A percentile compares a stretch with the other conserved stretches of the same genome.
These are phyloP conservation scores for Paramarasmius palmivorus DNA, from an alignment of 1,284 basidiomycete species.

Conservation along the genomic window DNA sequence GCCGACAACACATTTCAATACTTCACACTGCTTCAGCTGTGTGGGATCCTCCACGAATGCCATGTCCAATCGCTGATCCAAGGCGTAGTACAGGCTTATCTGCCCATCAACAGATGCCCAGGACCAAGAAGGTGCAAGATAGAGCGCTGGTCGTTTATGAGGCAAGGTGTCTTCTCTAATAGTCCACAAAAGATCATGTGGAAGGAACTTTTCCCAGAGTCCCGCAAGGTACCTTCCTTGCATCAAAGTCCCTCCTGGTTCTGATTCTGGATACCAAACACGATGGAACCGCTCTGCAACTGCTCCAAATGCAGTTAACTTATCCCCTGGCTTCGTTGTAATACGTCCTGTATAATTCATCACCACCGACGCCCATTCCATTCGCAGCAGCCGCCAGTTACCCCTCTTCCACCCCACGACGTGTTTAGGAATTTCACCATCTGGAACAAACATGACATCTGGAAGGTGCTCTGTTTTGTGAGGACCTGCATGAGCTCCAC, in stretches of 20 bases:
- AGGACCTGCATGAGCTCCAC: neutral
- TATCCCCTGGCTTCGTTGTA: conserved; percentile 1
- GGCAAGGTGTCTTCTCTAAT: neutral
- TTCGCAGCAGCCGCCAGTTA: neutral
- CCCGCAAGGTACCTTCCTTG: conserved; percentile 4
- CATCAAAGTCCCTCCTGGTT: too few species aligned
- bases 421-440: neutral
- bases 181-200: conserved; percentile 3
- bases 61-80: neutral
- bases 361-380: neutral
- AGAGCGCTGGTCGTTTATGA: neutral
- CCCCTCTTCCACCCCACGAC: neutral
- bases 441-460: neutral
- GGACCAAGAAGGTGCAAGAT: conserved; percentile 7
- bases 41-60: neutral
- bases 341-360: conserved; percentile 1
- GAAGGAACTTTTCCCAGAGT: conserved; percentile 1
- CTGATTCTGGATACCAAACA: neutral
- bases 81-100: neutral
- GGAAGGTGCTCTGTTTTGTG: neutral
- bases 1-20: neutral
- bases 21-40: neutral
- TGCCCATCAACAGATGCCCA: conserved; percentile 7
- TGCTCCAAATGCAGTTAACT: conserved; percentile 5
- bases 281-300: conserved; percentile 7